Evolutionary conservation across 306 rosid genomes (phyloP).

Genomic region (Arachis hypogaea): DNA sequence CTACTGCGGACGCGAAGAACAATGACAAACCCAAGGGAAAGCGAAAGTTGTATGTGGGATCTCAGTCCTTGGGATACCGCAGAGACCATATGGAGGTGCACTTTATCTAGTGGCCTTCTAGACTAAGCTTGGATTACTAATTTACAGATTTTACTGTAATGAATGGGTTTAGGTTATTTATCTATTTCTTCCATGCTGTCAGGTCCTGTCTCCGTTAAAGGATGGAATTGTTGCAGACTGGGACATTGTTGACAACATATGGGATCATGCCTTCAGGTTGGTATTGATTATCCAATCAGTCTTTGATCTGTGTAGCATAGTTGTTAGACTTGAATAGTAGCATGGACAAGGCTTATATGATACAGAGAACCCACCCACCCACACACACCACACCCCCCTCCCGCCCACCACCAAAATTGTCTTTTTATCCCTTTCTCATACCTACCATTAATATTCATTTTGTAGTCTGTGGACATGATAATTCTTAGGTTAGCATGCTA

Average conservation of each 20-base stretch:
- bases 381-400: no score
- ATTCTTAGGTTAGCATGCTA: neutral
- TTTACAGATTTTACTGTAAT: neutral
- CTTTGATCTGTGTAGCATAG: neutral
- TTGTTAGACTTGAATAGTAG: neutral
- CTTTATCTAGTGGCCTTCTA: constrained; percentile 27
- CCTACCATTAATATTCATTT: neutral
- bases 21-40: constrained; percentile 79
- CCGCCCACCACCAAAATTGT: no score
- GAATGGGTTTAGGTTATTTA: neutral
- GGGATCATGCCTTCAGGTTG: constrained; percentile 98
- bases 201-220: constrained; percentile 85
- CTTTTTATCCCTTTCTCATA: neutral
- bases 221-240: constrained; percentile 95
- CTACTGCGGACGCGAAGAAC: constrained; percentile 64
- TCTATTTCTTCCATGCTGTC: constrained; percentile 35
- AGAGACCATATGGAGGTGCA: constrained; percentile 93
- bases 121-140: constrained; percentile 2
- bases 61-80: constrained; percentile 90
- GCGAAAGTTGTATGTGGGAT: constrained; percentile 82
- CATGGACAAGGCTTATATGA: neutral
- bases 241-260: constrained; percentile 94
- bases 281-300: constrained; percentile 31
- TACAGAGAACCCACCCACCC: neutral
- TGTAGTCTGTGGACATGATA: neutral